Conservation (phyloP, 192 early-diverging fungal genomes). For the Allomyces arbusculus region DNA sequence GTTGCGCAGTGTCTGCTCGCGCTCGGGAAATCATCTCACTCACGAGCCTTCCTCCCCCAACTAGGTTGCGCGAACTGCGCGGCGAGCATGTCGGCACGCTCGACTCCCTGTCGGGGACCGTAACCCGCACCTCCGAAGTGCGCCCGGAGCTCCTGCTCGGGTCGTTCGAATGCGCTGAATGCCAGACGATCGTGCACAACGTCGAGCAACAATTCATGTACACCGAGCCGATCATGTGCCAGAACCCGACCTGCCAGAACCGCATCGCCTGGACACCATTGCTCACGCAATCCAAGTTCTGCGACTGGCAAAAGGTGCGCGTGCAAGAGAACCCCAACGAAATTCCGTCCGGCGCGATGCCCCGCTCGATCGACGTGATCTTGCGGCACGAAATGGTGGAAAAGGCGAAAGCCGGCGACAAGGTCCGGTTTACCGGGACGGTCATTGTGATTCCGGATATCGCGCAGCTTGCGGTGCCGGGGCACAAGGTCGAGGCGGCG, state of each 20-base stretch:
- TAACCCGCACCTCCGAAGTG: conserved; percentile 91
- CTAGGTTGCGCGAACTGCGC: conserved; percentile 62
- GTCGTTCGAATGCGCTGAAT: conserved; percentile 75
- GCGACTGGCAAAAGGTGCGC: conserved; percentile 93
- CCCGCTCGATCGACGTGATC: conserved; percentile 88
- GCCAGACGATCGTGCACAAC: conserved; percentile 50
- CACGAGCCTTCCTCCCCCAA: too few species aligned
- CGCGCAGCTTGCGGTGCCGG: conserved; percentile 53
- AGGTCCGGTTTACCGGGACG: conserved; percentile 65
- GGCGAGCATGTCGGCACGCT: conserved; percentile 67
- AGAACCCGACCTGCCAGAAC: conserved; percentile 63
- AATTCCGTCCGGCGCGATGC: conserved; percentile 94
- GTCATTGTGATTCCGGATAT: conserved; percentile 86
- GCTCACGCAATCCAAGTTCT: conserved; percentile 68
- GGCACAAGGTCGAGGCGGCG: conserved; percentile 14
- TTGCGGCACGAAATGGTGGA: conserved; percentile 84
- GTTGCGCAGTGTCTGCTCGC: too few species aligned
- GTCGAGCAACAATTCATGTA: conserved; percentile 95
- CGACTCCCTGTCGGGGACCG: conserved; percentile 67
- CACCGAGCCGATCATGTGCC: conserved; percentile 78
- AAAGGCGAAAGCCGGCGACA: conserved; percentile 86
- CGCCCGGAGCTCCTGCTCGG: conserved; percentile 83
- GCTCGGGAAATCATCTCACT: neutral
- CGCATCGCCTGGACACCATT: conserved; percentile 54
- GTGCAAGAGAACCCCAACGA: conserved; percentile 90